These are phyloP conservation scores for Lotus japonicus DNA, from an alignment of 306 rosid species.

Conservation along the genomic window DNA sequence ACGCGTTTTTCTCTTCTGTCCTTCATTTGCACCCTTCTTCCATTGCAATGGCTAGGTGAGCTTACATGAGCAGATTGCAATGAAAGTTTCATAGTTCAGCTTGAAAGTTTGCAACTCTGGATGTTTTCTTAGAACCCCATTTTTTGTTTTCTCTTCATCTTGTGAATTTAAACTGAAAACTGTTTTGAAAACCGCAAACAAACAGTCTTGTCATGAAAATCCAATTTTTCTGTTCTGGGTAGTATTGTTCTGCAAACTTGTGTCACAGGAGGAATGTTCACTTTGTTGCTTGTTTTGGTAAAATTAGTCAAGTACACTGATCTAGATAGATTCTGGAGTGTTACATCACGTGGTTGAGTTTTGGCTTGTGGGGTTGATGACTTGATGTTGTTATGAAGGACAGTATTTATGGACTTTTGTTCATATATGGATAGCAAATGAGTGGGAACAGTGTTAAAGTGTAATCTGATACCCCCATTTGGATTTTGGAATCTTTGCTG, in stretches of 20 bases:
- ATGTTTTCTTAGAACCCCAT: neutral
- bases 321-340: neutral
- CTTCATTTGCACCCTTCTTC: neutral
- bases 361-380: neutral
- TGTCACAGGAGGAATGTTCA: slow-evolving; percentile 5
- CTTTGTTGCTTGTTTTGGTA: neutral
- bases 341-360: slow-evolving; percentile 4
- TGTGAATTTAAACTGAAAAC: too few species aligned
- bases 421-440: neutral
- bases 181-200: too few species aligned
- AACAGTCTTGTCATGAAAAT: too few species aligned
- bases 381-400: neutral
- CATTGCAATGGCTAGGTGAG: slow-evolving; percentile 43
- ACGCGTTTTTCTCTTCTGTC: slow-evolving; percentile 5
- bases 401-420: neutral
- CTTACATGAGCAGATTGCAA: neutral
- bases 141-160: neutral
- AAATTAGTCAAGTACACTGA: neutral
- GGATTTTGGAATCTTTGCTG: neutral
- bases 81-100: neutral
- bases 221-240: neutral
- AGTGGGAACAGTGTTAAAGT: too few species aligned
- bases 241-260: neutral
- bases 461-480: neutral
- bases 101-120: neutral